Percentiles rank a stretch among this genome's conserved stretches.
Conservation (phyloP, 345 rosid genomes). For the Citrus glauca region DNA sequence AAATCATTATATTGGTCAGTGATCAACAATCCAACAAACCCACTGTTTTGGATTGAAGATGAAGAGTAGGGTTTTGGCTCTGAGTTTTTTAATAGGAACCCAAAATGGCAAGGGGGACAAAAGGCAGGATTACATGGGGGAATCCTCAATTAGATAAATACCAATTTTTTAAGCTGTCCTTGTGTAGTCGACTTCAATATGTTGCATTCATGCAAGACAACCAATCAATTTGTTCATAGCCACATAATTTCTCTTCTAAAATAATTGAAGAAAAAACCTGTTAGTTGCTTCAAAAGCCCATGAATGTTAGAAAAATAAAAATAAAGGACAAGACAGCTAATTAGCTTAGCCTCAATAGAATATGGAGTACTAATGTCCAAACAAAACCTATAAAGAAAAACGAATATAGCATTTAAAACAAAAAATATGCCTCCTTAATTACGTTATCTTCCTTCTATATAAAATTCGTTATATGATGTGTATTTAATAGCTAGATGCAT, state of each 20-base stretch:
- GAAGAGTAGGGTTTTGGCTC: slow-evolving; percentile 23
- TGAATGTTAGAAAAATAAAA: background rate
- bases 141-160: slow-evolving; percentile 37
- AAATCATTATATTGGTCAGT: background rate
- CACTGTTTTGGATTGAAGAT: background rate
- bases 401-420: slow-evolving; percentile 4
- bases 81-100: slow-evolving; percentile 11
- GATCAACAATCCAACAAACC: background rate
- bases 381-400: slow-evolving; percentile 14
- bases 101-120: slow-evolving; percentile 33
- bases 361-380: slow-evolving; percentile 23
- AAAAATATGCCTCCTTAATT: slow-evolving; percentile 12
- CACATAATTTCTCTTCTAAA: slow-evolving; percentile 25
- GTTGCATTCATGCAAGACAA: slow-evolving; percentile 48
- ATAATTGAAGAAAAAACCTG: slow-evolving; percentile 11
- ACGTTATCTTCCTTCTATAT: background rate
- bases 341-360: slow-evolving; percentile 23
- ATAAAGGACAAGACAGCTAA: slow-evolving; percentile 36
- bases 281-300: slow-evolving; percentile 9
- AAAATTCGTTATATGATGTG: background rate
- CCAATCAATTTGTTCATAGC: slow-evolving; percentile 34
- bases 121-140: slow-evolving; percentile 32
- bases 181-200: slow-evolving; percentile 31
- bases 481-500: background rate
- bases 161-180: slow-evolving; percentile 29